Evolutionary conservation across 1,284 basidiomycete species (phyloP).

Genomic region (Heterobasidion parviporum): DNA sequence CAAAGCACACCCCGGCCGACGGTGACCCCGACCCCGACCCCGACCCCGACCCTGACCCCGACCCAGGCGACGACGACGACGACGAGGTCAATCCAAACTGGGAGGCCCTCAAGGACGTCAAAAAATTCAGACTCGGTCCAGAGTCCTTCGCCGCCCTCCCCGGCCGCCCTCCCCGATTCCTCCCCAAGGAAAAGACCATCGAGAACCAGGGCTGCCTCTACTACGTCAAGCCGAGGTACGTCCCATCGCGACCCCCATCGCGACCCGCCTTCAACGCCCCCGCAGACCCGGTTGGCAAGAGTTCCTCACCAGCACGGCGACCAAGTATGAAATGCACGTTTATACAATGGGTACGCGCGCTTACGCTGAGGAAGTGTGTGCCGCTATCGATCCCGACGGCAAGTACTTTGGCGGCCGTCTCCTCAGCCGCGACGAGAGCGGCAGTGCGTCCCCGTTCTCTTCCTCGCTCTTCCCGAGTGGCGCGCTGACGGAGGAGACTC

Average conservation of each 20-base stretch:
- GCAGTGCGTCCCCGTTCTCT: conserved; percentile 50
- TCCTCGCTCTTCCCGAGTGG: background rate
- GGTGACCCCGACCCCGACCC: conserved; percentile 3
- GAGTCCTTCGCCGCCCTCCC: conserved; percentile 56
- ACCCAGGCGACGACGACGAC: conserved; percentile 28
- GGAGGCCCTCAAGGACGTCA: conserved; percentile 83
- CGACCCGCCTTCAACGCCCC: background rate
- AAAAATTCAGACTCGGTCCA: conserved; percentile 78
- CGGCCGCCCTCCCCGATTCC: conserved; percentile 28
- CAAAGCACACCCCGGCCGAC: conserved; percentile 14
- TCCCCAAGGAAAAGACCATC: conserved; percentile 52
- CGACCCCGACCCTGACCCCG: conserved; percentile 21
- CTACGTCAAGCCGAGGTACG: conserved; percentile 92
- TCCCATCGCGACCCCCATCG: conserved; percentile 4
- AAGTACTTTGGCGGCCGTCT: conserved; percentile 84
- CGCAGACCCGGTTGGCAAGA: conserved; percentile 77
- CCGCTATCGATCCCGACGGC: conserved; percentile 85
- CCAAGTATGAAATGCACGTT: conserved; percentile 96
- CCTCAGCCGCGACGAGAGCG: conserved; percentile 91
- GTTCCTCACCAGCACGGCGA: conserved; percentile 68
- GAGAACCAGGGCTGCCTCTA: conserved; percentile 85
- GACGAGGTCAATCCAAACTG: conserved; percentile 82
- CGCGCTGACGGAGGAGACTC: conserved; percentile 1
- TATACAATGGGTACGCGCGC: conserved; percentile 99
- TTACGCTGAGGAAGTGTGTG: conserved; percentile 93